Base-by-base conservation (phyloP, 2,329 filamentous ascomycete genomes). In the Grosmannia clavigera region DNA sequence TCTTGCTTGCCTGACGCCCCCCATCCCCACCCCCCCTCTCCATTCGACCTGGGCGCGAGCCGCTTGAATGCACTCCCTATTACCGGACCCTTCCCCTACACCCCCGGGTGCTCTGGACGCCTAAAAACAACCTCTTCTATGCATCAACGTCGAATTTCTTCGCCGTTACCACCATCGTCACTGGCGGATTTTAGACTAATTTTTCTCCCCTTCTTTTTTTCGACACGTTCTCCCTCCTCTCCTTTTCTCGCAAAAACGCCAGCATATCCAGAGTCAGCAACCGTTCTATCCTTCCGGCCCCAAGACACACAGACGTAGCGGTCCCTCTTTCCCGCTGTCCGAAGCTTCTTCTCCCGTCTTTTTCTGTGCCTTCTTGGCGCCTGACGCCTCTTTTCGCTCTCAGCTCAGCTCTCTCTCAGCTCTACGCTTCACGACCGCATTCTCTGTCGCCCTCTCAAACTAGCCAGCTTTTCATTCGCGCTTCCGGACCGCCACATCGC, bases 131-230 rank as follows among this genome's bases (percentile, higher is more conserved):
- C 43, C 43, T 58, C 56, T 58, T 46, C 31, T 50, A 50, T 57
- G 56, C 56, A 58, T 58, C 56, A 51, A 58, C 56, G 56, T 58
- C 54, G 50, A 27, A 38, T 58, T 58, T 38, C 58, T 25, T 25
- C 29, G 50, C 57, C 56, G 56, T 40, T 43, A 57, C 46, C 46
- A 58, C 55, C 55, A 58, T 58, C 56, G 56, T 58, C 43, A 58
- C 56, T 51, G 56, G 56, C 46, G 29, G 31, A 46, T 51, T 51
- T 46, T 46, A 58, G 43, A 51, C 56, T 48, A 58, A 40, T 58
- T 58, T 58, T 58, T 58, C 56, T 57, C 56, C 56, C 56, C 43
- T 59, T 56, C 40, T 59, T 59, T 59, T 59, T 59, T 51, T 51
- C 55, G 22, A 57, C 55, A 50, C 40, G 27, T 31, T 22, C 29